These are phyloP conservation scores for Tardiomyces depauwii DNA, from an alignment of 1,139 yeast species.

Conservation along the genomic window DNA sequence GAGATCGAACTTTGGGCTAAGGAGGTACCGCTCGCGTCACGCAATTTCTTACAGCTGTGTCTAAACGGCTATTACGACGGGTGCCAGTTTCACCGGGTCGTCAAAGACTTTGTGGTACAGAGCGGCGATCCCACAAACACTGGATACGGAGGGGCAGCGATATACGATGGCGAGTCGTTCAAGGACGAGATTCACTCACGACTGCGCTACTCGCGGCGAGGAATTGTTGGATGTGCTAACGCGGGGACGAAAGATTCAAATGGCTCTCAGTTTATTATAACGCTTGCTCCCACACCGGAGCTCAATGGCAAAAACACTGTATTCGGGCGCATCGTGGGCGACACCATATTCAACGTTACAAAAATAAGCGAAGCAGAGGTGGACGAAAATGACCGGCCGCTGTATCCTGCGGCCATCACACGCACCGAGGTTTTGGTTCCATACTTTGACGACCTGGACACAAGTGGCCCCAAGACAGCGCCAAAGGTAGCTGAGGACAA, in stretches of 20 bases:
- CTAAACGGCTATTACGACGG: conserved; percentile 33
- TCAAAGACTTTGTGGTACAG: conserved; percentile 32
- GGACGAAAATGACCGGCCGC: conserved; percentile 32
- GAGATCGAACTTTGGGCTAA: conserved; percentile 62
- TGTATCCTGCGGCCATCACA: conserved; percentile 40
- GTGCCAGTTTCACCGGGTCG: conserved; percentile 32
- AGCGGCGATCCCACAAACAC: conserved; percentile 28
- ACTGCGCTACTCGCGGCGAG: conserved; percentile 42
- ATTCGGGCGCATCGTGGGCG: conserved; percentile 55
- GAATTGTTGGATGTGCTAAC: conserved; percentile 43
- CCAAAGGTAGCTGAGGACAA: conserved; percentile 12
- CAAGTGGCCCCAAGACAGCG: background rate
- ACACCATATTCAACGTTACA: conserved; percentile 43
- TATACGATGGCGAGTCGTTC: conserved; percentile 20
- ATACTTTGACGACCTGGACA: conserved; percentile 38
- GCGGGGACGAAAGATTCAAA: conserved; percentile 25
- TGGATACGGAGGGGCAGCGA: conserved; percentile 23
- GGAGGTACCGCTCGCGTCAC: conserved; percentile 46
- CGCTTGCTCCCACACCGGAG: conserved; percentile 34
- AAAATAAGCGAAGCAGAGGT: conserved; percentile 40
- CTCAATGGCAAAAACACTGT: conserved; percentile 39
- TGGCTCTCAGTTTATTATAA: conserved; percentile 43
- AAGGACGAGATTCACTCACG: conserved; percentile 45
- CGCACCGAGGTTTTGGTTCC: conserved; percentile 34
- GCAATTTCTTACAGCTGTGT: conserved; percentile 41